Evolutionary conservation across 495 filamentous ascomycete genomes (phyloP), one percentile per base, ranked within the genome.

Genomic region (Trypethelium eluteriae): DNA sequence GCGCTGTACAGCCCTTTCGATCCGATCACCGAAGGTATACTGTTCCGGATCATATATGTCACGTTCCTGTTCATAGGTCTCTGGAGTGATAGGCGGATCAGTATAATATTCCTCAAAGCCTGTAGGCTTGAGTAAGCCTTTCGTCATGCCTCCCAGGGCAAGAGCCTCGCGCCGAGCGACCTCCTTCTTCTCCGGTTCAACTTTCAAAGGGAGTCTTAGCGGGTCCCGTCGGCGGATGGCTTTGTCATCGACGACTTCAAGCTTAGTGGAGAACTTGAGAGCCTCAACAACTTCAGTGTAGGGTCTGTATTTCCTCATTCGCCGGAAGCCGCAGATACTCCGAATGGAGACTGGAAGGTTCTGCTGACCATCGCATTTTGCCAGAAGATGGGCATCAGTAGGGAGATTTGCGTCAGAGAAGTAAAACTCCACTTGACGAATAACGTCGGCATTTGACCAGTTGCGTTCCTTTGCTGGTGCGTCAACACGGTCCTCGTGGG

Each of bases 1-100:
- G 9, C 91, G 88, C 66, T 91, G 87, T 39, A 98, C 87, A 47
- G 90, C 94, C 67, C 85, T 86, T 74, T 98, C 88, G 18, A 98
- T 89, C 50, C 94, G 92, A 56, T 69, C 64, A 39, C 69, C 46
- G 56, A 74, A 68, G 41, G 12, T 56, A 2, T 65, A 12, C 9
- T 25, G 25, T 25, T 64, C 81, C 76, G 70, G 64, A 39, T 71
- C 62, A 56, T 74, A 75, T 16, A 72, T 66, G 32, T 78, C 76
- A 41, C 70, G 76, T 73, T 93, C 89, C 62, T 89, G 78, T 3
- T 80, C 71, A 63, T 80, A 78, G 71, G 94, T 83, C 0, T 79
- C 81, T 0, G 87, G 87, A 0, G 89, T 92, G 44, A 96, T 75
- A 1, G 93, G 92, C 3, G 84, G 81, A 72, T 97, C 92, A 49